Percentiles rank a stretch among this genome's conserved stretches.
Conservation (phyloP, 768 basidiomycete species). For the Tylopilus plumbeoviolaceoides region DNA sequence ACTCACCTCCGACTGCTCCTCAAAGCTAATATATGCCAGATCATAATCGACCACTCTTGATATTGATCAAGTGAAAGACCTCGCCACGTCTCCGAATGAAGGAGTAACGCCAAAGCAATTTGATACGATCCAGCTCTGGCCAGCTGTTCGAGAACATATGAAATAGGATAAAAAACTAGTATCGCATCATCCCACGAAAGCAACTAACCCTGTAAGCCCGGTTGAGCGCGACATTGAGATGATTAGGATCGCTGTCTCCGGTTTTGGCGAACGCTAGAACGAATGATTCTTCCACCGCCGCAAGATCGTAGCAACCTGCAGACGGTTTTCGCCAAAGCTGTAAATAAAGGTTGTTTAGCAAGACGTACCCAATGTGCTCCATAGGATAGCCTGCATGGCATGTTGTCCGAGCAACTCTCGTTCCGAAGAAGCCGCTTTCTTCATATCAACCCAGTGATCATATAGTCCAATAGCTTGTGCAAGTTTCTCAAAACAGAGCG, state of each 20-base stretch:
- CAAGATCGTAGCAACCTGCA: slow-evolving; percentile 63
- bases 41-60: slow-evolving; percentile 65
- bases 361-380: slow-evolving; percentile 61
- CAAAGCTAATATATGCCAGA: slow-evolving; percentile 74
- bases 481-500: slow-evolving; percentile 64
- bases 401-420: slow-evolving; percentile 70
- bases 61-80: slow-evolving; percentile 64
- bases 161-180: slow-evolving; percentile 6
- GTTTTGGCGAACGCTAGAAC: slow-evolving; percentile 62
- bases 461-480: slow-evolving; percentile 63
- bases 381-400: slow-evolving; percentile 68
- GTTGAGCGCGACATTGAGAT: slow-evolving; percentile 59
- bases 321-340: slow-evolving; percentile 8
- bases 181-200: slow-evolving; percentile 1
- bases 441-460: slow-evolving; percentile 66
- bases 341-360: not conserved
- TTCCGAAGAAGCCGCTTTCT: slow-evolving; percentile 45
- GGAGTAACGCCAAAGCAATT: slow-evolving; percentile 55
- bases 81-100: slow-evolving; percentile 69
- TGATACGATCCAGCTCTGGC: slow-evolving; percentile 68
- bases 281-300: slow-evolving; percentile 63
- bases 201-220: slow-evolving; percentile 59
- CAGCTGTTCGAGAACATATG: slow-evolving; percentile 37
- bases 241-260: slow-evolving; percentile 57
- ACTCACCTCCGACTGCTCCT: slow-evolving; percentile 65